These are phyloP conservation scores for Pluteus cervinus DNA, from an alignment of 768 basidiomycete genomes.

Conservation along the genomic window DNA sequence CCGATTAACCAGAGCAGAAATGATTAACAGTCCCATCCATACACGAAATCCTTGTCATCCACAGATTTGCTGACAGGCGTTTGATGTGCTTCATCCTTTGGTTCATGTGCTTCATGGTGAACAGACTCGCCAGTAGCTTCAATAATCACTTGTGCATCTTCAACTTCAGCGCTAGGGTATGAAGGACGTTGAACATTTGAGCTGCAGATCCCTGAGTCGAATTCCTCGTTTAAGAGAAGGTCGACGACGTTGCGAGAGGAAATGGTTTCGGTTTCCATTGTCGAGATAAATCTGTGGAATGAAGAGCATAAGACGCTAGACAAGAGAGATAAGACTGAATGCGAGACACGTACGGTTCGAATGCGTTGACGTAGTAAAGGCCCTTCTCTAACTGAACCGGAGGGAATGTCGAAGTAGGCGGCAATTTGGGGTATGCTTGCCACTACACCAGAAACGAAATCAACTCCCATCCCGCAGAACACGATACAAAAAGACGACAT, in stretches of 20 bases:
- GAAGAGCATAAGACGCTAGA: conserved; percentile 5
- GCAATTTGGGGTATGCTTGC: conserved; percentile 74
- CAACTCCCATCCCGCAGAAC: conserved; percentile 1
- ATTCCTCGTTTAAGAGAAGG: conserved; percentile 68
- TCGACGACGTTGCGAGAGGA: conserved; percentile 81
- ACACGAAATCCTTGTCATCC: conserved; percentile 37
- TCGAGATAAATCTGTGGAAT: conserved; percentile 63
- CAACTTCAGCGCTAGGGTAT: too few relatives aligned
- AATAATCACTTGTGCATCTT: too few relatives aligned
- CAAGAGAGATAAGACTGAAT: conserved; percentile 2
- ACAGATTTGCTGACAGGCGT: conserved; percentile 1
- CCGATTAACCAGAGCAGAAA: too few relatives aligned
- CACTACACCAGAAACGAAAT: conserved; percentile 39
- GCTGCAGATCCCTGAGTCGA: conserved; percentile 68
- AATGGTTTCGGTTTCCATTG: conserved; percentile 93
- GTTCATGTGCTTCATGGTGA: conserved; percentile 9
- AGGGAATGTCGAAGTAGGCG: conserved; percentile 62
- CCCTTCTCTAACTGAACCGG: conserved; percentile 73
- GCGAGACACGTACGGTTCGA: conserved; percentile 67
- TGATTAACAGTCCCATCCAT: conserved; percentile 70
- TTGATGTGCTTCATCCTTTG: conserved; percentile 9
- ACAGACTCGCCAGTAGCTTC: too few relatives aligned
- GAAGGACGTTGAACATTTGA: conserved; percentile 25
- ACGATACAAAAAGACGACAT: conserved; percentile 11
- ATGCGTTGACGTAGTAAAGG: conserved; percentile 87